Percentiles rank a stretch among this genome's conserved stretches.
Conservation (phyloP, 805 yeast species). For the Komagataella pastoris region DNA sequence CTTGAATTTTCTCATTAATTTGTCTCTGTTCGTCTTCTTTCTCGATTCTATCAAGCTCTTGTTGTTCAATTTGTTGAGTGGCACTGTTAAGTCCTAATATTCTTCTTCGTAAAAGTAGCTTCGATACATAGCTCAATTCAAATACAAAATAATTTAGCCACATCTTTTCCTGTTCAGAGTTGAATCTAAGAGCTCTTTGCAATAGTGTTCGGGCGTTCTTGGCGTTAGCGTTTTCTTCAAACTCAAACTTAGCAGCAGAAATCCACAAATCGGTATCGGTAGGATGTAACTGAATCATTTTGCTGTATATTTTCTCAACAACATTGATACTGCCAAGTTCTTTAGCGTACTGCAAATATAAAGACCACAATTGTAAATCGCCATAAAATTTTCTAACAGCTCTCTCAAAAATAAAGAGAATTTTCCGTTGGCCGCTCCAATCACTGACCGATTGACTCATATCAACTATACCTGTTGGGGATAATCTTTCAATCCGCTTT, state of each 20-base stretch:
- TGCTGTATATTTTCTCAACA: constrained; percentile 64
- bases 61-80: constrained; percentile 44
- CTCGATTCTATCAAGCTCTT: constrained; percentile 16
- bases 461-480: constrained; percentile 40
- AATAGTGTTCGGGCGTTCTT: constrained; percentile 78
- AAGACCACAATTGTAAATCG: constrained; percentile 66
- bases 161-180: constrained; percentile 53
- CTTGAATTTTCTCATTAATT: constrained; percentile 11
- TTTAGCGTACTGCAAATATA: constrained; percentile 58
- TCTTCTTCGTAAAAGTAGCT: constrained; percentile 70
- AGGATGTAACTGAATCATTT: constrained; percentile 80
- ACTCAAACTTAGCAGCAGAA: constrained; percentile 87
- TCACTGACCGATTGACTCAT: constrained; percentile 60
- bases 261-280: constrained; percentile 85
- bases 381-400: constrained; percentile 72
- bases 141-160: constrained; percentile 85
- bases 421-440: constrained; percentile 76
- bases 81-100: constrained; percentile 69
- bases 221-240: constrained; percentile 78
- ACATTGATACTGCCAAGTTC: constrained; percentile 55
- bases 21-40: constrained; percentile 11
- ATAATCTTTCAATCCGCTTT: constrained; percentile 54
- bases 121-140: constrained; percentile 77
- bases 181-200: constrained; percentile 77
- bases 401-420: constrained; percentile 72